Evolutionary conservation across 2,329 filamentous ascomycete genomes (phyloP).

Genomic region (Botrytis sinoallii): DNA sequence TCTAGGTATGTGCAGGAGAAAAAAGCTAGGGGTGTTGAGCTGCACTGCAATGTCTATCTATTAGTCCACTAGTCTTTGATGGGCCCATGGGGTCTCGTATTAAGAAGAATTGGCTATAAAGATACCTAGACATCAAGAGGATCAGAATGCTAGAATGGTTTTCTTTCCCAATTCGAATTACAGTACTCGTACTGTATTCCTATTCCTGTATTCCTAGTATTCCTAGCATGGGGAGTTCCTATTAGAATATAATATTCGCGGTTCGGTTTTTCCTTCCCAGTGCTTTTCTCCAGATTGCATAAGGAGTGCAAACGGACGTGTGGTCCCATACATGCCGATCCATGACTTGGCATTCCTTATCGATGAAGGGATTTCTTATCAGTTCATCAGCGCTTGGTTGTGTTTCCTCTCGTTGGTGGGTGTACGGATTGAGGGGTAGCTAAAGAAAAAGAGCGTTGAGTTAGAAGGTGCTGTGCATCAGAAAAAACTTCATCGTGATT

Average conservation of each 20-base stretch:
- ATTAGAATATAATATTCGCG: background rate
- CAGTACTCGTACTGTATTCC: background rate
- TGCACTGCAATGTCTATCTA: background rate
- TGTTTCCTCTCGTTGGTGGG: background rate
- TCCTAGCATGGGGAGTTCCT: background rate
- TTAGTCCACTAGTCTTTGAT: background rate
- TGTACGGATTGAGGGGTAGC: background rate
- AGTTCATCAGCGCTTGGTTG: background rate
- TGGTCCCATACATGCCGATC: background rate
- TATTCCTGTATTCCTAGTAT: background rate
- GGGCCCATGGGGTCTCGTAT: background rate
- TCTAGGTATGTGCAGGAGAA: background rate
- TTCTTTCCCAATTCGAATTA: background rate
- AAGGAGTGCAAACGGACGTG: background rate
- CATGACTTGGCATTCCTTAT: constrained; percentile 2
- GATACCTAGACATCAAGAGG: background rate
- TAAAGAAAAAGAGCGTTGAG: background rate
- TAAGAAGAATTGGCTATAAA: background rate
- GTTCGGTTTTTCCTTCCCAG: background rate
- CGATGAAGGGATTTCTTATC: background rate
- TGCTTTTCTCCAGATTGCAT: background rate
- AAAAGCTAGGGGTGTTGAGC: background rate
- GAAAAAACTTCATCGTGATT: background rate
- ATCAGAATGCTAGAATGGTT: background rate
- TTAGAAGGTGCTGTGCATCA: background rate